Evolutionary conservation across 1,139 yeast species (phyloP), one percentile per base, ranked within the genome.

Genomic region (Yamadazyma taylorii): DNA sequence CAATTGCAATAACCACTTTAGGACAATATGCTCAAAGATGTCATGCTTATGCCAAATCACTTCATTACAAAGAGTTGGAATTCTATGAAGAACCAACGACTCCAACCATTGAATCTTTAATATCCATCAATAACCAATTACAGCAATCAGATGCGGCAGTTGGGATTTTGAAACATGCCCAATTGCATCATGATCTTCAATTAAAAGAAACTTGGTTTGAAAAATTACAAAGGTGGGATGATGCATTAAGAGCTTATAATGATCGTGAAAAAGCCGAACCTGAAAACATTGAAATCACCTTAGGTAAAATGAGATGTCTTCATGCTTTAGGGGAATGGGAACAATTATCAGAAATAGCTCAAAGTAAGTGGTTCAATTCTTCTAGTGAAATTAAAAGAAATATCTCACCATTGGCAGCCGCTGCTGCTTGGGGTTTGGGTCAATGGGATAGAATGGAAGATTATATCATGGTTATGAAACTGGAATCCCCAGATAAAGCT

Each of bases 271-370:
- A 69, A 43, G 61, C 58, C 13, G 82, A 77, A 37, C 81, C 81
- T 1, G 65, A 70, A 37, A 75, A 78, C 36, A 74, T 75, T 67
- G 97, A 92, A 47, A 83, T 89, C 2, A 85, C 92, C 2, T 81
- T 92, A 90, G 99, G 99, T 64, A 89, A 90, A 55, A 89, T 94
- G 97, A 78, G 97, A 61, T 90, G 97, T 63, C 69, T 90, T 45
- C 97, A 92, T 65, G 99, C 99, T 0, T 68, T 94, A 22, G 98
- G 98, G 35, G 97, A 92, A 62, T 94, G 98, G 98, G 97, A 90
- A 47, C 87, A 85, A 50, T 69, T 94, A 21, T 84, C 95, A 9
- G 86, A 84, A 44, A 69, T 92, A 39, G 96, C 97, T 0, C 85
- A 81, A 50, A 84, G 82, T 33, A 87, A 86, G 55, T 94, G 98